Evolutionary conservation across 345 rosid species (phyloP).

Genomic region (Pelargonium nanum): DNA sequence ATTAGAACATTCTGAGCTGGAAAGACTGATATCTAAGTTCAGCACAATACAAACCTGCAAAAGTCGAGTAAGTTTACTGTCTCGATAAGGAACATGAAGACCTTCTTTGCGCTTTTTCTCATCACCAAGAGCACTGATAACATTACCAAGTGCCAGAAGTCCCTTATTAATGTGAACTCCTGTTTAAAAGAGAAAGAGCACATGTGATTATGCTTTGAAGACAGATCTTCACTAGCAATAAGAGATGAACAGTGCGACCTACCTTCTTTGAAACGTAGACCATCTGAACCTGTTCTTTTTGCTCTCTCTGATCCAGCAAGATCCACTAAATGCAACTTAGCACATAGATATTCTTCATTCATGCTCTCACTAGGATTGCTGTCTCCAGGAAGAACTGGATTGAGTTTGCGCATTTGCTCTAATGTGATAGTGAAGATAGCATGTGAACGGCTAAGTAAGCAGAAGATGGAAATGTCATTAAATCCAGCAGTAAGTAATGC

Average conservation of each 20-base stretch:
- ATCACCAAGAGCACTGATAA: conserved; percentile 96
- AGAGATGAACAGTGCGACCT: conserved; percentile 11
- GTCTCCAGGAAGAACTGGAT: conserved; percentile 47
- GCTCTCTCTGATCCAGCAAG: conserved; percentile 99
- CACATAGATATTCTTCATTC: conserved; percentile 91
- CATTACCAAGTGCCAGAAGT: conserved; percentile 98
- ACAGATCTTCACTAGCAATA: background rate
- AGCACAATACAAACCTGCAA: conserved; percentile 52
- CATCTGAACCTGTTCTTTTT: conserved; percentile 96
- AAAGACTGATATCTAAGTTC: too few species aligned
- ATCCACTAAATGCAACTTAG: conserved; percentile 94
- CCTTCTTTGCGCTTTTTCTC: conserved; percentile 97
- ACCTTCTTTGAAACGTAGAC: conserved; percentile 98
- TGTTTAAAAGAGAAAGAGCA: conserved; percentile 23
- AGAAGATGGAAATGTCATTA: conserved; percentile 9
- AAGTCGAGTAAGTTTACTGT: conserved; percentile 95
- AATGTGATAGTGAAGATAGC: conserved; percentile 95
- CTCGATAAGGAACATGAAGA: conserved; percentile 89
- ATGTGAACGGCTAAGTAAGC: conserved; percentile 77
- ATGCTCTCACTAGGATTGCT: conserved; percentile 35
- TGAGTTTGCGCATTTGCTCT: conserved; percentile 84
- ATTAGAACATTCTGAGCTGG: too few species aligned
- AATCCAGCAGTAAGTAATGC: background rate
- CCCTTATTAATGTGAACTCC: conserved; percentile 98
- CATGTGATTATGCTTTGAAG: conserved; percentile 3